Base-by-base conservation (phyloP, 257 asterid species). In the Datura wrightii region DNA sequence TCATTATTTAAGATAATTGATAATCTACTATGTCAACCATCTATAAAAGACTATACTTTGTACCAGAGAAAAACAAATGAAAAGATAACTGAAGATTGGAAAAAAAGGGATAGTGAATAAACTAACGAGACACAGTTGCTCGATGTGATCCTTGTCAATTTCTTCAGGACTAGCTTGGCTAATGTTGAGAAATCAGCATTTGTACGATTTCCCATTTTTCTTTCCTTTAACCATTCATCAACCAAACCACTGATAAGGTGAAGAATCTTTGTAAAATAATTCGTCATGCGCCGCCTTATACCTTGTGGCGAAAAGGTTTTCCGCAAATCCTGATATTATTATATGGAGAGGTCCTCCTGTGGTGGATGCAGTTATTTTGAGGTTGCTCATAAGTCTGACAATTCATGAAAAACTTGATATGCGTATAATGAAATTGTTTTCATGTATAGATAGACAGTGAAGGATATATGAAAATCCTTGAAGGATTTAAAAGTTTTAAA, bases 91-190 rank as follows among this genome's bases (percentile, higher is more conserved):
- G 10, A 8, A 15, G 14, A 62, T 24, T 62, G 56, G 2, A 46
- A 5, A 5, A 63, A 63, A 4, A 24, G 39, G 42, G 4, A 15
- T 31, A 10, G 18, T 5, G 50, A 60, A 37, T 41, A 74, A 3
- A 83, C 83, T 2, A 48, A 93, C 97, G 96, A 91, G 19, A 89
- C 92, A 91, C 87, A 94, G 1, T 62, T 90, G 93, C 83, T 93
- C 93, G 54, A 93, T 91, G 79, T 92, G 97, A 84, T 87, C 83
- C 48, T 90, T 87, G 11, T 91, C 91, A 1, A 93, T 89, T 82
- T 92, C 97, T 0, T 89, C 88, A 0, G 94, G 97, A 41, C 24
- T 88, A 34, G 89, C 90, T 50, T 84, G 85, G 42, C 88, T 85
- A 37, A 86, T 80, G 8, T 79, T 44, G n/a, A 84, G 87, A 34